Percentiles rank a stretch among this genome's conserved stretches.
These are phyloP conservation scores for Fagopyrum tataricum DNA, from an alignment of 148 eudicot genomes.

Conservation along the genomic window DNA sequence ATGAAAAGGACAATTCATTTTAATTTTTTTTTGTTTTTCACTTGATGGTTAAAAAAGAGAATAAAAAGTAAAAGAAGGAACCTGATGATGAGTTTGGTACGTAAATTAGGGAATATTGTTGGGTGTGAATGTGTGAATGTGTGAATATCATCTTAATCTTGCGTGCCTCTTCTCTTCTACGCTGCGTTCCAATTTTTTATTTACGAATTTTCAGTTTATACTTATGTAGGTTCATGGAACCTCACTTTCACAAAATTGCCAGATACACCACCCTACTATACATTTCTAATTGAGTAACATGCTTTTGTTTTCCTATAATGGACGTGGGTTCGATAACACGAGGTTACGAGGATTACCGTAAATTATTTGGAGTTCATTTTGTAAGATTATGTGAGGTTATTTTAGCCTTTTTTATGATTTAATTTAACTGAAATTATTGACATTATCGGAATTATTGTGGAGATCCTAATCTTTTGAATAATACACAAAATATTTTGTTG, in stretches of 20 bases:
- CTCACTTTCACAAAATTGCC: background rate
- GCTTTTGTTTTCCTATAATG: background rate
- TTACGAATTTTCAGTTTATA: background rate
- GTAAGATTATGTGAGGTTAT: too few relatives aligned
- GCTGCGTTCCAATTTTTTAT: background rate
- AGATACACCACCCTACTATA: background rate
- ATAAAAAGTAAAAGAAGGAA: background rate
- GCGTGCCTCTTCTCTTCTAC: background rate
- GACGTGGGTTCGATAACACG: too few relatives aligned
- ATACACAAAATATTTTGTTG: too few relatives aligned
- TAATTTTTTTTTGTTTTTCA: background rate
- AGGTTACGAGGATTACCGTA: too few relatives aligned
- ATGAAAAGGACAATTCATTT: background rate
- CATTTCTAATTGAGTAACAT: background rate
- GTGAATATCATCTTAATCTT: background rate
- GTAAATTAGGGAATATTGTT: conserved; percentile 4
- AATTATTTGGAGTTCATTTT: too few relatives aligned
- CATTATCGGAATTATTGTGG: too few relatives aligned
- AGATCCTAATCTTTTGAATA: too few relatives aligned
- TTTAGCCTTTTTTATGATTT: too few relatives aligned
- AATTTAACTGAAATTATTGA: too few relatives aligned
- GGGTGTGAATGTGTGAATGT: background rate
- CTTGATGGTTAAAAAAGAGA: background rate
- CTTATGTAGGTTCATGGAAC: background rate
- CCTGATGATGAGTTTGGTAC: conserved; percentile 5